These are phyloP conservation scores for Pseudofabraea citricarpa DNA, from an alignment of 2,329 filamentous ascomycete genomes.

Conservation along the genomic window DNA sequence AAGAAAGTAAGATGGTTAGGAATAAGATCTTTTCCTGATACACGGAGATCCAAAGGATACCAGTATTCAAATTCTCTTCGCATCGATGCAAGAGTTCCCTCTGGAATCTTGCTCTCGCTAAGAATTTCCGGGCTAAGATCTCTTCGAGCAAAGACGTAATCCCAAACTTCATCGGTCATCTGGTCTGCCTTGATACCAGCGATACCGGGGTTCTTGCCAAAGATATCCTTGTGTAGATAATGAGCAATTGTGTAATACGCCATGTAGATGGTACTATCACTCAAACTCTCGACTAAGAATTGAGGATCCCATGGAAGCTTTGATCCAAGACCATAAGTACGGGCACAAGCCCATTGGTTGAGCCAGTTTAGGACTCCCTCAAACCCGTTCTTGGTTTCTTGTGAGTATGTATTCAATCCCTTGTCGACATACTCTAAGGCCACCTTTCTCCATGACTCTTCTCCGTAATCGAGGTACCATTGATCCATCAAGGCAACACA, in stretches of 20 bases:
- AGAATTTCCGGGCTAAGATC: constrained; percentile 63
- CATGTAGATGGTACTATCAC: constrained; percentile 91
- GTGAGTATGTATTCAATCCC: constrained; percentile 74
- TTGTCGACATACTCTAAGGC: constrained; percentile 70
- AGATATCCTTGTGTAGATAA: constrained; percentile 78
- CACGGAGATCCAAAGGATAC: constrained; percentile 86
- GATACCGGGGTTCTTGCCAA: constrained; percentile 66
- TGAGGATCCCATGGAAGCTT: constrained; percentile 90
- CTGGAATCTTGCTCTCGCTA: constrained; percentile 63
- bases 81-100: constrained; percentile 72
- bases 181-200: constrained; percentile 72
- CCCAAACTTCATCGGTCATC: constrained; percentile 94
- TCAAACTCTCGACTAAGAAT: constrained; percentile 88
- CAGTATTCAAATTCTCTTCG: constrained; percentile 93
- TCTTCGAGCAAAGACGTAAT: constrained; percentile 83
- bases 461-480: constrained; percentile 97
- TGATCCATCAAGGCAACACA: constrained; percentile 91
- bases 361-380: constrained; percentile 87
- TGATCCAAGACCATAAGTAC: constrained; percentile 87
- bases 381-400: constrained; percentile 74
- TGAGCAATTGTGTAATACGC: constrained; percentile 67
- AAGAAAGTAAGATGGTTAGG: constrained; percentile 95
- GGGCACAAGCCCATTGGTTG: constrained; percentile 90
- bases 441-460: constrained; percentile 76
- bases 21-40: constrained; percentile 89